A percentile compares a stretch with the other conserved stretches of the same genome.
Evolutionary conservation across 1,284 basidiomycete species (phyloP).

Genomic region (Sporisorium reilianum): DNA sequence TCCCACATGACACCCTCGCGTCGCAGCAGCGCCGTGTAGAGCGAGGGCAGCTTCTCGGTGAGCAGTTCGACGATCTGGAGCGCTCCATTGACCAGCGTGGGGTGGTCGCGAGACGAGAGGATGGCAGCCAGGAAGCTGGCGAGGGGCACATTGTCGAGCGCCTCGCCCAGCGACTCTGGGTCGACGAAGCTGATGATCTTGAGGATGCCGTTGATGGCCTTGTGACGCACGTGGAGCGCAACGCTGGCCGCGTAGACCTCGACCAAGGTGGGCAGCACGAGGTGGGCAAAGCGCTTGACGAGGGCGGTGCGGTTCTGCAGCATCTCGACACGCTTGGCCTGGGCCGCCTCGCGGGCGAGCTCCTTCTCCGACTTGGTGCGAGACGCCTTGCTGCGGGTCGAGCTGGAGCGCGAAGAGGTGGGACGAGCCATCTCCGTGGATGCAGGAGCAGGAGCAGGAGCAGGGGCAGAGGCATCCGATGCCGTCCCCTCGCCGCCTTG

Average conservation of each 20-base stretch:
- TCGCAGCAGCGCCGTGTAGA: conserved; percentile 59
- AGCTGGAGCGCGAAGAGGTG: conserved; percentile 22
- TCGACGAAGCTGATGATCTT: conserved; percentile 65
- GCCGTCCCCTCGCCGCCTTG: conserved; percentile 12
- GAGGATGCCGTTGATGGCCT: conserved; percentile 63
- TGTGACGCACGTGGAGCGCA: conserved; percentile 54
- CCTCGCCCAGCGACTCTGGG: conserved; percentile 48
- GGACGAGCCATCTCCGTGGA: conserved; percentile 11
- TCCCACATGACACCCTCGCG: conserved; percentile 67
- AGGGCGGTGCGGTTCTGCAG: conserved; percentile 54
- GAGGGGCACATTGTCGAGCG: conserved; percentile 62
- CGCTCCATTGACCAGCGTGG: conserved; percentile 52
- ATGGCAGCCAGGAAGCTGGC: conserved; percentile 65
- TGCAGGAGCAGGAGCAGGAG: not conserved
- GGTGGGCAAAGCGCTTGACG: conserved; percentile 62
- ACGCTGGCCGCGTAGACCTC: conserved; percentile 67
- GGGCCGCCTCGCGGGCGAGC: conserved; percentile 51
- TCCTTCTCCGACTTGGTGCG: conserved; percentile 54
- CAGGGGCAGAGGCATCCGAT: conserved; percentile 1
- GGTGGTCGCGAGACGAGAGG: conserved; percentile 60
- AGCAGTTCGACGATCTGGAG: conserved; percentile 69
- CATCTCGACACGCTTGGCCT: conserved; percentile 58
- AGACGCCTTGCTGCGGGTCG: conserved; percentile 19
- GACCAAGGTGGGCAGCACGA: conserved; percentile 65
- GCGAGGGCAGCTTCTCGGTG: conserved; percentile 55